phyloP scores from a whole-genome alignment of 2,329 filamentous ascomycete species.

The Ophiostoma sp. region DNA sequence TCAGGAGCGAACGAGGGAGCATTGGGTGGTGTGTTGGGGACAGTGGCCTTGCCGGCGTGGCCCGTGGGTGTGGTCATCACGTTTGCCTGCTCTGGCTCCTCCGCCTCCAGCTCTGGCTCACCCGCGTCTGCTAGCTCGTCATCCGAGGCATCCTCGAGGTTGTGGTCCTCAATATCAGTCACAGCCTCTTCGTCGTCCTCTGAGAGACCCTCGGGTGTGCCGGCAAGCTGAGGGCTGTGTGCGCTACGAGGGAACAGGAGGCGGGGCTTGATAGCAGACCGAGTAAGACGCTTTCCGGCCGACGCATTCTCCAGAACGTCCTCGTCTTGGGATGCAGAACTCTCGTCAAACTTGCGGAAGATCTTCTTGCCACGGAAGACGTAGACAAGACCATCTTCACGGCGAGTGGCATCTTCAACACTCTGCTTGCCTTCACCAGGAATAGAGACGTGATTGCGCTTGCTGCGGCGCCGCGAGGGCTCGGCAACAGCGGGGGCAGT shows the following conservation, averaged over 20 bases:
- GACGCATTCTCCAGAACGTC: conserved; percentile 37
- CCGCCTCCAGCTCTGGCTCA: conserved; percentile 40
- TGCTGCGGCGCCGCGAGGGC: conserved; percentile 47
- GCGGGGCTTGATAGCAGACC: conserved; percentile 57
- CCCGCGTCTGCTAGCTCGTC: conserved; percentile 39
- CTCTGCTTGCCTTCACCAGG: conserved; percentile 53
- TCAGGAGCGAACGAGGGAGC: conserved; percentile 51
- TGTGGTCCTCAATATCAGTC: conserved; percentile 54
- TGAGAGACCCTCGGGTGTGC: conserved; percentile 35
- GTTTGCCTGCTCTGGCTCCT: conserved; percentile 23
- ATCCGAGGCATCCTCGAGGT: conserved; percentile 27
- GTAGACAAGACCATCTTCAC: conserved; percentile 68
- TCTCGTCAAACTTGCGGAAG: conserved; percentile 60
- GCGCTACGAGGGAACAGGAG: conserved; percentile 60
- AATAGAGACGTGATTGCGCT: conserved; percentile 49
- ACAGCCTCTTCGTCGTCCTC: conserved; percentile 55
- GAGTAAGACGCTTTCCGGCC: conserved; percentile 18
- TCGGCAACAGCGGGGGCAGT: conserved; percentile 27
- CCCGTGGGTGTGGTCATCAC: neutral
- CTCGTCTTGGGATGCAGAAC: conserved; percentile 24
- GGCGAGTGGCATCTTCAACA: conserved; percentile 57
- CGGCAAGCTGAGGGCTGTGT: conserved; percentile 30
- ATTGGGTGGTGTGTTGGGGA: conserved; percentile 45
- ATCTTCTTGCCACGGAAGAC: conserved; percentile 76
- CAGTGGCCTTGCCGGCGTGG: conserved; percentile 31